Percentiles rank a stretch among this genome's conserved stretches.
Evolutionary conservation across 805 yeast species (phyloP).

Genomic region (Ogataea polymorpha): DNA sequence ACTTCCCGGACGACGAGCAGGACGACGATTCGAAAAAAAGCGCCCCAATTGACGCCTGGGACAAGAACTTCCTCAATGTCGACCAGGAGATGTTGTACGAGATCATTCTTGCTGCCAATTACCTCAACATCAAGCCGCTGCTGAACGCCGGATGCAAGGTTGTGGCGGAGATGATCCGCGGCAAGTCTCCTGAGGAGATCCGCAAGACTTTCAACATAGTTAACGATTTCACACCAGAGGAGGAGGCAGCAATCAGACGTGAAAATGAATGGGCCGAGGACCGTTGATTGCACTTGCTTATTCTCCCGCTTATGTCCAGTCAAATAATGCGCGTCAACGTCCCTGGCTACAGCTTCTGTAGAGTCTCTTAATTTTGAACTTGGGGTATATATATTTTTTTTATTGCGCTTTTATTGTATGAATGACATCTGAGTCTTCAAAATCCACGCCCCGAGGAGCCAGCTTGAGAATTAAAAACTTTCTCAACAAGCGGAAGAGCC

Average conservation of each 20-base stretch:
- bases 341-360: not conserved
- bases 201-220: conserved; percentile 77
- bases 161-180: conserved; percentile 81
- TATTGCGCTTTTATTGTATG: conserved; percentile 2
- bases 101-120: conserved; percentile 78
- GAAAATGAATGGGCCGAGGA: conserved; percentile 93
- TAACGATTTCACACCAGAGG: conserved; percentile 82
- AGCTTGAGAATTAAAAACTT: conserved; percentile 14
- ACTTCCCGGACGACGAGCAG: conserved; percentile 70
- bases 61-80: conserved; percentile 86
- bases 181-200: conserved; percentile 76
- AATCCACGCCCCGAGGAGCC: conserved; percentile 7
- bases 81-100: conserved; percentile 89
- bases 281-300: conserved; percentile 38
- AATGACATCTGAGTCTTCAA: conserved; percentile 10
- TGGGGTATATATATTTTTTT: not conserved
- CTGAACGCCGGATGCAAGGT: conserved; percentile 77
- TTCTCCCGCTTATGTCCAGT: not conserved
- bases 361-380: not conserved
- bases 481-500: conserved; percentile 10
- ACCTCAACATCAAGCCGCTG: conserved; percentile 69
- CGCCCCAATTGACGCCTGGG: conserved; percentile 96
- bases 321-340: not conserved
- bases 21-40: conserved; percentile 83
- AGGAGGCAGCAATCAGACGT: conserved; percentile 82